These are phyloP conservation scores for Venustampulla echinocandica DNA, from an alignment of 495 filamentous ascomycete genomes.

Conservation along the genomic window DNA sequence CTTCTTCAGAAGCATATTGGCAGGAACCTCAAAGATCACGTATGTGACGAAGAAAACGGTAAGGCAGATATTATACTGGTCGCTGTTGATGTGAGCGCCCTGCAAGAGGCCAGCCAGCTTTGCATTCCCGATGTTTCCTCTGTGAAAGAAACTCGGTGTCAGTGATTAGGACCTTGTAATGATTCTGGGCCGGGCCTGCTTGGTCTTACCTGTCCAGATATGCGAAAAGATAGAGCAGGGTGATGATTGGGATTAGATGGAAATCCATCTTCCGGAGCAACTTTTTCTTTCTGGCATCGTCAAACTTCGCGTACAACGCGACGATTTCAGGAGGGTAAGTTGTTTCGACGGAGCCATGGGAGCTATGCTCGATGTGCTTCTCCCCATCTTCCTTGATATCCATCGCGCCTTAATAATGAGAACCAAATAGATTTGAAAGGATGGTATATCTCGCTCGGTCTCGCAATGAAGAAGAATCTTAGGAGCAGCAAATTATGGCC, in stretches of 20 bases:
- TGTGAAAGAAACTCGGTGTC: slow-evolving; percentile 57
- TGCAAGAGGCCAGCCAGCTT: slow-evolving; percentile 60
- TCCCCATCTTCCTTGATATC: too few relatives aligned
- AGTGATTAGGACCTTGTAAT: background rate
- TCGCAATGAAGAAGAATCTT: too few relatives aligned
- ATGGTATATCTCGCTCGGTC: too few relatives aligned
- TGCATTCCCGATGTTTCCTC: slow-evolving; percentile 79
- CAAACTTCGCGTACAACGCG: too few relatives aligned
- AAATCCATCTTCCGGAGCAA: slow-evolving; percentile 41
- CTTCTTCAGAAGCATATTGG: slow-evolving; percentile 55
- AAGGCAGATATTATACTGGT: slow-evolving; percentile 48
- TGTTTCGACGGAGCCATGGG: too few relatives aligned
- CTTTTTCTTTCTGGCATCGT: slow-evolving; percentile 24
- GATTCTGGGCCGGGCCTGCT: background rate
- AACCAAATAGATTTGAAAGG: too few relatives aligned
- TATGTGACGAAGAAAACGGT: slow-evolving; percentile 60
- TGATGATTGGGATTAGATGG: slow-evolving; percentile 42
- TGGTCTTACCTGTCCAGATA: background rate
- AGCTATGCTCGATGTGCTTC: too few relatives aligned
- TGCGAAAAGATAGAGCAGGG: slow-evolving; percentile 36
- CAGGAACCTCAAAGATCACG: slow-evolving; percentile 51
- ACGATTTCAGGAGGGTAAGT: too few relatives aligned
- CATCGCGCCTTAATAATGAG: too few relatives aligned
- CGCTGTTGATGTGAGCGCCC: slow-evolving; percentile 43
- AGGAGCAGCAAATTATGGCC: too few relatives aligned